Percentiles rank a stretch among this genome's conserved stretches.
Evolutionary conservation across 495 filamentous ascomycete genomes (phyloP).

Genomic region (Trichoderma erinaceum): DNA sequence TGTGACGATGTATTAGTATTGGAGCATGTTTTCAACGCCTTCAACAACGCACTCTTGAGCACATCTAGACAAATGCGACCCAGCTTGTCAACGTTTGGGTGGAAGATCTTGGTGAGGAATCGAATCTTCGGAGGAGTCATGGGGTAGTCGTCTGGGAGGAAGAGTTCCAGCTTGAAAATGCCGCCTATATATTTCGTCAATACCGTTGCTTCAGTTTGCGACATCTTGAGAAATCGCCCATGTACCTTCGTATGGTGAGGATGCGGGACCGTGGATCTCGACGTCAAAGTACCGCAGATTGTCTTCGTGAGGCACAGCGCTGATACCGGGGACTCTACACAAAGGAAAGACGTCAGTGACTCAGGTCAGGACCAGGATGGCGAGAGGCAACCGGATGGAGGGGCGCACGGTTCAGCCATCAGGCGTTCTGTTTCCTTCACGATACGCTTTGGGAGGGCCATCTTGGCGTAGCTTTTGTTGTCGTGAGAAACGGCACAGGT

Average conservation of each 20-base stretch:
- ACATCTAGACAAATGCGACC: constrained; percentile 97
- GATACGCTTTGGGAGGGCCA: constrained; percentile 90
- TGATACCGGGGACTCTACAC: constrained; percentile 86
- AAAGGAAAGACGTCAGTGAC: constrained; percentile 17
- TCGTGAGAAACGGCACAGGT: background rate
- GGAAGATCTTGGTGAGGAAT: constrained; percentile 98
- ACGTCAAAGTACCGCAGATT: constrained; percentile 98
- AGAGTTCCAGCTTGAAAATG: constrained; percentile 94
- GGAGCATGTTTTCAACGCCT: background rate
- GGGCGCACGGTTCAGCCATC: constrained; percentile 85
- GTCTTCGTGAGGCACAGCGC: constrained; percentile 94
- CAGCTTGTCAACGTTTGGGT: constrained; percentile 97
- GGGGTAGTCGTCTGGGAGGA: constrained; percentile 98
- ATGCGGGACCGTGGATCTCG: constrained; percentile 86
- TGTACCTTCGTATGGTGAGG: constrained; percentile 87
- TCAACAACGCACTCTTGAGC: constrained; percentile 66
- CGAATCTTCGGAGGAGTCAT: constrained; percentile 99
- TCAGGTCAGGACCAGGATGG: background rate
- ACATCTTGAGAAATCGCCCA: constrained; percentile 12
- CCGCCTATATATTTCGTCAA: constrained; percentile 53
- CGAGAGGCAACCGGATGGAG: constrained; percentile 12
- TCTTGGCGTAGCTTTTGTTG: constrained; percentile 22
- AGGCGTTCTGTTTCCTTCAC: constrained; percentile 98
- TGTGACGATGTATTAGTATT: constrained; percentile 28
- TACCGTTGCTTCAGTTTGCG: constrained; percentile 2